Base-by-base conservation (phyloP, 164 flowering plant species). In the Vitis rupestris region DNA sequence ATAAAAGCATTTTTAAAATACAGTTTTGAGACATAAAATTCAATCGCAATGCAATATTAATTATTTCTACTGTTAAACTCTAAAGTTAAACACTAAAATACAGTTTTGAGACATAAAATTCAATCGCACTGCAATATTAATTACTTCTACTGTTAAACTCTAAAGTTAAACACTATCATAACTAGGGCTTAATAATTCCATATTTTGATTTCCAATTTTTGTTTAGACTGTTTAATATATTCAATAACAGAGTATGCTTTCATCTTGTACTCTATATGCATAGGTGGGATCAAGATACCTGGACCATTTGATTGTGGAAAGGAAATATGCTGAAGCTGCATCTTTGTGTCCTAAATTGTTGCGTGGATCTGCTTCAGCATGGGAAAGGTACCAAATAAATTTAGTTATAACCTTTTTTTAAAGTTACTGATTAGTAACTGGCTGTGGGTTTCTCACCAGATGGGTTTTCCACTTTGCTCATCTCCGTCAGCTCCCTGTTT, bases 401-500 rank as follows among this genome's bases (percentile, higher is more conserved):
- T 65, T 31, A 56, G 50, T 23, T 65, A 5, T 47, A 57, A 13
- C 12, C 29, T 8, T 31, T 57, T 10, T 69, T 52, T 30, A 8
- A 19, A 19, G 52, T 19, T 70, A 70, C 29, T 65, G 72, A 31
- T 64, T 16, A 76, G 17, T 70, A 59, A 73, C 66, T 77, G 30
- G 15, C 19, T 12, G 29, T 49, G 27, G 64, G 17, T 66, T 76
- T 30, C 65, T 68, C 67, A 68, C 67, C 88, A 96, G 99, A 80
- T 96, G 98, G 99, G 90, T 92, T 75, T 90, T 93, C 85, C 97
- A 89, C 74, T 96, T 93, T 85, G 97, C 99, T 71, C 98, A 96
- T 76, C 93, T 93, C 14, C 98, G 98, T 57, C 99, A 96, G 75
- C 99, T 96, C 71, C 97, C 95, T 54, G 91, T 92, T 30, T 80